These are phyloP conservation scores for Raffaelea ambrosiae DNA, from an alignment of 2,329 filamentous ascomycete genomes.

Conservation along the genomic window DNA sequence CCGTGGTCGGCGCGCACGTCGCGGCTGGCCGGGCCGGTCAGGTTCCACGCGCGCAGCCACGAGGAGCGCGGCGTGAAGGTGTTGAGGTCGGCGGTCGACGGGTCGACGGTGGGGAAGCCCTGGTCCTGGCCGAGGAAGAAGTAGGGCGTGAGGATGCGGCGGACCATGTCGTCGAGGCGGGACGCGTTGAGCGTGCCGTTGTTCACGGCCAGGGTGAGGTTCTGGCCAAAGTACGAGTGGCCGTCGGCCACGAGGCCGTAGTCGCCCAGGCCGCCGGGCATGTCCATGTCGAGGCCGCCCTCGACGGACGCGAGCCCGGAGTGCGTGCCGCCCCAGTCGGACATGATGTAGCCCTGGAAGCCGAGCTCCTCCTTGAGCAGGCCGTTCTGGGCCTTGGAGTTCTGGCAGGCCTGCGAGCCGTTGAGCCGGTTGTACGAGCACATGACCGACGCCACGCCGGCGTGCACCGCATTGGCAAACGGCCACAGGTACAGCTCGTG, in stretches of 20 bases:
- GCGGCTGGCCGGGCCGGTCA: not conserved
- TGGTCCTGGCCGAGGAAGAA: constrained; percentile 46
- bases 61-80: constrained; percentile 39
- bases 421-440: constrained; percentile 62
- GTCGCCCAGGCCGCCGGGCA: constrained; percentile 45
- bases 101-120: constrained; percentile 26
- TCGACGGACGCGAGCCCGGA: constrained; percentile 50
- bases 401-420: constrained; percentile 60
- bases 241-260: constrained; percentile 44
- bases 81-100: constrained; percentile 38
- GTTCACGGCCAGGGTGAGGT: constrained; percentile 49
- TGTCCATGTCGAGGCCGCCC: constrained; percentile 63
- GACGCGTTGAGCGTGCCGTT: constrained; percentile 50
- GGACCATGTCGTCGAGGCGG: constrained; percentile 32
- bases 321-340: constrained; percentile 44
- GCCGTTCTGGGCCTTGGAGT: constrained; percentile 55
- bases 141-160: constrained; percentile 41
- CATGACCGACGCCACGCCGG: constrained; percentile 48
- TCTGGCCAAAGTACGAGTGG: constrained; percentile 34
- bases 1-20: constrained; percentile 46
- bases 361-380: constrained; percentile 52
- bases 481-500: constrained; percentile 42
- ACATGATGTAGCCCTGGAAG: constrained; percentile 56
- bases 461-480: constrained; percentile 47
- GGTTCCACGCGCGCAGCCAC: constrained; percentile 27